Evolutionary conservation across 768 basidiomycete genomes (phyloP).

Genomic region (Russula dissimulans): DNA sequence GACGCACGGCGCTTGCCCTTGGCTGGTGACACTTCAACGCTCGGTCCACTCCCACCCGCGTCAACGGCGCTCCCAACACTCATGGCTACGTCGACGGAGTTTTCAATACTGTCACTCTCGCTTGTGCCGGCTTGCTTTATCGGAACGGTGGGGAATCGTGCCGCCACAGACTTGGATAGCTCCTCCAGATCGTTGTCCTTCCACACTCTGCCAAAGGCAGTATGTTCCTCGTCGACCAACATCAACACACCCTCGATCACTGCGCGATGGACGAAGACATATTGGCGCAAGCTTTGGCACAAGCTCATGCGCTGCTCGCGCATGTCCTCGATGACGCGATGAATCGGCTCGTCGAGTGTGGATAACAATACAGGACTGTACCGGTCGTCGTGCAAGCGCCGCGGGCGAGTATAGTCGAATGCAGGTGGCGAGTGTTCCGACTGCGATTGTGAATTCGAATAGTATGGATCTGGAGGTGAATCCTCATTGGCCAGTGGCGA

Average conservation of each 20-base stretch:
- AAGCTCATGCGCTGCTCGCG: constrained; percentile 94
- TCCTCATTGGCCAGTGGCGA: constrained; percentile 10
- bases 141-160: constrained; percentile 4
- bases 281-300: constrained; percentile 91
- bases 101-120: constrained; percentile 6
- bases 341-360: constrained; percentile 66
- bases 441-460: constrained; percentile 9
- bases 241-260: constrained; percentile 72
- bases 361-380: constrained; percentile 51
- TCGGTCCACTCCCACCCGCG: not conserved
- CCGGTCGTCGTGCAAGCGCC: constrained; percentile 42
- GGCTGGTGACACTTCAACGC: constrained; percentile 22
- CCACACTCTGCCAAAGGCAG: constrained; percentile 26
- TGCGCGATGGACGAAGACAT: constrained; percentile 85
- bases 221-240: constrained; percentile 65
- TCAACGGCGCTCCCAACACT: not conserved
- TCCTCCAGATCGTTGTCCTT: constrained; percentile 14
- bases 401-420: constrained; percentile 55
- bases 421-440: constrained; percentile 17
- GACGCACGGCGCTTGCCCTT: constrained; percentile 60
- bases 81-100: not conserved
- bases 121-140: not conserved
- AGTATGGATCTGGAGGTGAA: constrained; percentile 7
- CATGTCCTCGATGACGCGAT: constrained; percentile 83
- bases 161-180: constrained; percentile 20